phyloP scores from a whole-genome alignment of 768 basidiomycete genomes.

The Leccinum obscurum region DNA sequence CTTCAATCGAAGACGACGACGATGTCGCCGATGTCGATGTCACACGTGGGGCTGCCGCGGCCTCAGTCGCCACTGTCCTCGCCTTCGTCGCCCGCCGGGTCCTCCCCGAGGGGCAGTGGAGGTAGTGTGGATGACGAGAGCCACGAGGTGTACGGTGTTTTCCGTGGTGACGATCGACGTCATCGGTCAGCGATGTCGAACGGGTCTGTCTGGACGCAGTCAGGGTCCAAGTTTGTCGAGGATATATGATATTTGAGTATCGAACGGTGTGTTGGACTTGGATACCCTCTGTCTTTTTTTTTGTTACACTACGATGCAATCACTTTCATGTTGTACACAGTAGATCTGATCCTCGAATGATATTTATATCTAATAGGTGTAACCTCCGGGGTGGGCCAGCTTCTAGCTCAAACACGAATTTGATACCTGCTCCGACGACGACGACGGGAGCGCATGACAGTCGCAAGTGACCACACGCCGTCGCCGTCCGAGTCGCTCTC shows the following conservation, averaged over 20 bases:
- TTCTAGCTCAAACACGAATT: neutral
- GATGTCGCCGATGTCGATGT: neutral
- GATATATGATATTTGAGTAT: slow-evolving; percentile 18
- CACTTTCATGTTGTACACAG: neutral
- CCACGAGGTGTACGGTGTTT: slow-evolving; percentile 3
- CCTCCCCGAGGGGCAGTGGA: slow-evolving; percentile 21
- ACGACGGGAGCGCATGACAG: no score
- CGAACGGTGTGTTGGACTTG: neutral
- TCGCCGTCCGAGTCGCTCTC: no score
- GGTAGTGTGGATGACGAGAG: slow-evolving; percentile 17
- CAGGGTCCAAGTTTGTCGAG: slow-evolving; percentile 54
- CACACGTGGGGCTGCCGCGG: slow-evolving; percentile 12
- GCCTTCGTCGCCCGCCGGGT: slow-evolving; percentile 10
- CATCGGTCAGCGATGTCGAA: slow-evolving; percentile 28
- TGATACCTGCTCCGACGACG: no score
- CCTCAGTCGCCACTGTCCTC: slow-evolving; percentile 34
- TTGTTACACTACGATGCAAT: neutral
- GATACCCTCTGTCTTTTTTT: neutral
- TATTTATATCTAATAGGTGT: neutral
- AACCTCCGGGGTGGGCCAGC: neutral
- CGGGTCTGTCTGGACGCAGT: slow-evolving; percentile 39
- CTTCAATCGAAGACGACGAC: no score
- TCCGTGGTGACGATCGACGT: slow-evolving; percentile 7
- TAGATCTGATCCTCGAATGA: neutral
- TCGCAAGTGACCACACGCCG: no score